Conservation (phyloP, 73 alveolate genomes). For the Halteria grandinella region DNA sequence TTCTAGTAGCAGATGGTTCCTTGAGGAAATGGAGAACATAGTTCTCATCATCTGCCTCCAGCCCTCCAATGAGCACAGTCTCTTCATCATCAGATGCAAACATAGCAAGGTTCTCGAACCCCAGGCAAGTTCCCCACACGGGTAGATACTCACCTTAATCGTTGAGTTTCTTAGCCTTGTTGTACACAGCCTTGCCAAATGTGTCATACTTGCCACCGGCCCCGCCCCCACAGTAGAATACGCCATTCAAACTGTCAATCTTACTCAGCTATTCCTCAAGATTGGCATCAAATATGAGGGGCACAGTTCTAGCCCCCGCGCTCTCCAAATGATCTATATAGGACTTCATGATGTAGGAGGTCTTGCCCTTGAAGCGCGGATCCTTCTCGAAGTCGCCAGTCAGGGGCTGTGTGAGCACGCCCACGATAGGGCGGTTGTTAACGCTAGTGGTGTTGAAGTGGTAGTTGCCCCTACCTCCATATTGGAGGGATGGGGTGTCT, state of each 20-base stretch:
- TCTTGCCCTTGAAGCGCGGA: not conserved
- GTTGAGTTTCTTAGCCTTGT: constrained; percentile 27
- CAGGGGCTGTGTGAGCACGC: constrained; percentile 35
- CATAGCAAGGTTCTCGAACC: constrained; percentile 27
- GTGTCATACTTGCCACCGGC: constrained; percentile 15
- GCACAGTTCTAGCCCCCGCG: constrained; percentile 65
- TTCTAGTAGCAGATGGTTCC: constrained; percentile 4
- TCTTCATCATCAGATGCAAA: constrained; percentile 1
- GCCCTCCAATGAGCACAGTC: not conserved
- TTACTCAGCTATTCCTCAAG: not conserved
- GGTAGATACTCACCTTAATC: constrained; percentile 49
- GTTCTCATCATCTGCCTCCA: not conserved
- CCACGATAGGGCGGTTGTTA: constrained; percentile 16
- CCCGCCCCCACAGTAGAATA: constrained; percentile 21
- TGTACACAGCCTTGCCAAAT: constrained; percentile 11
- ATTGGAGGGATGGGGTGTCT: not conserved
- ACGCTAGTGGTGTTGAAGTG: no score
- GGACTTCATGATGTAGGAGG: constrained; percentile 55
- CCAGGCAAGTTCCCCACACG: constrained; percentile 58
- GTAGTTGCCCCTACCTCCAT: not conserved
- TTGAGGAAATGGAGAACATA: not conserved
- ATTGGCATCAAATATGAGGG: constrained; percentile 24
- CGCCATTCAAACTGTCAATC: constrained; percentile 11
- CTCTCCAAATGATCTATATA: constrained; percentile 30
- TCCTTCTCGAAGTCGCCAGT: not conserved